Percentiles rank a stretch among this genome's conserved stretches.
Evolutionary conservation across 2,329 filamentous ascomycete species (phyloP).

Genomic region (Colletotrichum plurivorum): DNA sequence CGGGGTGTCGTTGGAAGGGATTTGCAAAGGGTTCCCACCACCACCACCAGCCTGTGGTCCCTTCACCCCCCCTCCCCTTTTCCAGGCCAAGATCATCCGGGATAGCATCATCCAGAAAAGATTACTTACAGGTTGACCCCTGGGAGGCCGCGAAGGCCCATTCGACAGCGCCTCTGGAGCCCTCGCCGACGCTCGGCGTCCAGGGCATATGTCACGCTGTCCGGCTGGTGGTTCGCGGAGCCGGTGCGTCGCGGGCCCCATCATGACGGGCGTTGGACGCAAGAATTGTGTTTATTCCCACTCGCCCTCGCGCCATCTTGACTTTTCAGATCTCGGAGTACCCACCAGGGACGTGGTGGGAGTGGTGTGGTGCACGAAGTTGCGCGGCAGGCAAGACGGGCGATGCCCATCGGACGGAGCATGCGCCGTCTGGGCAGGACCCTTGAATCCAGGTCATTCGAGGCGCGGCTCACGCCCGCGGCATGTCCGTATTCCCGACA

Average conservation of each 20-base stretch:
- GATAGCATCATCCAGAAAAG: slow-evolving; percentile 15
- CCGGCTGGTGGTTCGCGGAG: background rate
- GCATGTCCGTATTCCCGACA: no score
- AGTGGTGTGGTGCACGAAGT: background rate
- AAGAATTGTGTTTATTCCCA: slow-evolving; percentile 11
- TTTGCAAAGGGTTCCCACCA: slow-evolving; percentile 3
- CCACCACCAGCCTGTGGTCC: background rate
- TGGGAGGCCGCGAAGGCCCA: slow-evolving; percentile 3
- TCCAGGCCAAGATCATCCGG: slow-evolving; percentile 5
- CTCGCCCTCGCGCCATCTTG: background rate
- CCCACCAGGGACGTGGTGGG: background rate
- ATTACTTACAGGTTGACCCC: slow-evolving; percentile 29
- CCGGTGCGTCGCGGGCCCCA: slow-evolving; percentile 4
- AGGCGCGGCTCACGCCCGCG: no score
- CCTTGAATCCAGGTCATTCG: background rate
- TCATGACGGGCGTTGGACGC: slow-evolving; percentile 30
- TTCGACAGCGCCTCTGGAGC: background rate
- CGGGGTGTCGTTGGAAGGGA: background rate
- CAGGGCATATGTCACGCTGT: slow-evolving; percentile 16
- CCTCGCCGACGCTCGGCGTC: slow-evolving; percentile 1
- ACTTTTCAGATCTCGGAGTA: background rate
- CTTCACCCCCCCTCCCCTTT: background rate
- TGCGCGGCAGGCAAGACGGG: slow-evolving; percentile 15
- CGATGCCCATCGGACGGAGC: slow-evolving; percentile 11
- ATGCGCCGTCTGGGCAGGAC: slow-evolving; percentile 6